Conservation (phyloP, 495 filamentous ascomycete genomes). For the Cercophora sp. region DNA sequence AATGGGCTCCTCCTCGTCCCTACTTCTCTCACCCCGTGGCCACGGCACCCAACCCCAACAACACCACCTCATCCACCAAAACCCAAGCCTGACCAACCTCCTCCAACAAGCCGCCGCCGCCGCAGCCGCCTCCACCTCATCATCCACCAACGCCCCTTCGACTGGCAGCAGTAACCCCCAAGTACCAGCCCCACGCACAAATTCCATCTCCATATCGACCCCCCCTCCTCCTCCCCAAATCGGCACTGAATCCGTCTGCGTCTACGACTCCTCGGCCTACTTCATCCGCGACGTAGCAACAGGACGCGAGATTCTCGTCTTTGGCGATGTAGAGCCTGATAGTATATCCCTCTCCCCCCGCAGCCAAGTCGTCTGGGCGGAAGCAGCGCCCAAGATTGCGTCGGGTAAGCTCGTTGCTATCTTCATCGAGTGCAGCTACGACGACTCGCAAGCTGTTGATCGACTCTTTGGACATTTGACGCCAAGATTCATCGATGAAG, state of each 20-base stretch:
- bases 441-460: slow-evolving; percentile 67
- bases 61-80: slow-evolving; percentile 6
- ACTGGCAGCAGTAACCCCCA: neutral
- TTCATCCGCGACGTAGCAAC: slow-evolving; percentile 74
- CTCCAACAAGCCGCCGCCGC: too few species aligned
- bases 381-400: slow-evolving; percentile 78
- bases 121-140: too few species aligned
- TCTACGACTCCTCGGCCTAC: slow-evolving; percentile 82
- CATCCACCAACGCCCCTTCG: slow-evolving; percentile 13
- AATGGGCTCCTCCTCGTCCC: neutral
- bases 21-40: slow-evolving; percentile 1
- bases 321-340: slow-evolving; percentile 94
- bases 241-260: slow-evolving; percentile 38
- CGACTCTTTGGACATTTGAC: slow-evolving; percentile 84
- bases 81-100: slow-evolving; percentile 8
- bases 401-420: slow-evolving; percentile 66
- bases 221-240: too few species aligned
- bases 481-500: slow-evolving; percentile 72
- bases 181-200: neutral
- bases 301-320: slow-evolving; percentile 77
- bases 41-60: slow-evolving; percentile 24
- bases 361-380: slow-evolving; percentile 73
- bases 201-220: too few species aligned
- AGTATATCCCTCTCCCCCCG: slow-evolving; percentile 75
- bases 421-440: slow-evolving; percentile 94